Conservation (phyloP, 1,284 basidiomycete genomes). For the Earliella scabrosa region DNA sequence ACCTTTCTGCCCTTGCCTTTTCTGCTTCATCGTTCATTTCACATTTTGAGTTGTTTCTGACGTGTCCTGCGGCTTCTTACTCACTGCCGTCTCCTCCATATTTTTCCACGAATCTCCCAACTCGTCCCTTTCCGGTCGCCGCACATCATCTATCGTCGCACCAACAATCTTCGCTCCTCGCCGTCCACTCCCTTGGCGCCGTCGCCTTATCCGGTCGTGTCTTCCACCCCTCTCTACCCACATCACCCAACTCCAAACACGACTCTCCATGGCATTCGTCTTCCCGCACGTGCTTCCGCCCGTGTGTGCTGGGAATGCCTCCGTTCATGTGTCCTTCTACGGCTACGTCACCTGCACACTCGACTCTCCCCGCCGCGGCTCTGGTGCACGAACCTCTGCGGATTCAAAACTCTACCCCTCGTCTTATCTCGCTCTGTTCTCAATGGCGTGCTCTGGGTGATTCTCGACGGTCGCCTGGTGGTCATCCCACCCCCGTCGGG, state of each 20-base stretch:
- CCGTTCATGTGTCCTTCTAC: conserved; percentile 22
- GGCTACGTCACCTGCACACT: conserved; percentile 24
- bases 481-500: conserved; percentile 15
- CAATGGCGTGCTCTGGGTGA: conserved; percentile 21
- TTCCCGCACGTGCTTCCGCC: conserved; percentile 19
- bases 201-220: conserved; percentile 18
- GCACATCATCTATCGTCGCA: conserved; percentile 19
- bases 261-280: conserved; percentile 1
- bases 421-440: conserved; percentile 18
- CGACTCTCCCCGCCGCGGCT: conserved; percentile 9
- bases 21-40: conserved; percentile 14
- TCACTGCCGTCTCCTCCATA: conserved; percentile 22
- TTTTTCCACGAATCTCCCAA: conserved; percentile 24
- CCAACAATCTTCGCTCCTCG: conserved; percentile 8
- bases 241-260: conserved; percentile 7
- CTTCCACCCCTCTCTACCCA: conserved; percentile 7
- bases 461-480: conserved; percentile 11
- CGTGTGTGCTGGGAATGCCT: conserved; percentile 18
- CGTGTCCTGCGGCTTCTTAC: conserved; percentile 20
- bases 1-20: conserved; percentile 14
- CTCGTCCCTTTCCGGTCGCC: conserved; percentile 17
- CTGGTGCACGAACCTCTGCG: conserved; percentile 1
- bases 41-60: conserved; percentile 27
- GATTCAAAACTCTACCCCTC: conserved; percentile 6
- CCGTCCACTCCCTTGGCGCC: conserved; percentile 15